A percentile compares a stretch with the other conserved stretches of the same genome.
phyloP scores from a whole-genome alignment of 495 filamentous ascomycete genomes.

The Clohesyomyces aquaticus region DNA sequence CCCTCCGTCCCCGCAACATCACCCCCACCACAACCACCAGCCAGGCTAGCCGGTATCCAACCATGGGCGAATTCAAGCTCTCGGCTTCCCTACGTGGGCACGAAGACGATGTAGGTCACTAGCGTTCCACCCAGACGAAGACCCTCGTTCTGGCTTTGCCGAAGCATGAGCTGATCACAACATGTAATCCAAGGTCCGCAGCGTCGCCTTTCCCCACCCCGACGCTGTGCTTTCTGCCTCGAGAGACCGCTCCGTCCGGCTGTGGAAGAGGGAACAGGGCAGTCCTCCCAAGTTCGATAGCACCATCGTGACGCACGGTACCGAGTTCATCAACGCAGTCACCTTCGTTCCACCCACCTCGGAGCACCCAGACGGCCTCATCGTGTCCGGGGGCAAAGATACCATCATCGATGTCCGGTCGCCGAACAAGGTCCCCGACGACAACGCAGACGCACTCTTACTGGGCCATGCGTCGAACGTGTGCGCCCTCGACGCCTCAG shows the following conservation, averaged over 20 bases:
- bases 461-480: conserved; percentile 86
- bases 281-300: conserved; percentile 74
- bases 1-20: conserved; percentile 4
- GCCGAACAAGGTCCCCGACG: conserved; percentile 63
- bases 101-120: conserved; percentile 50
- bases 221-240: conserved; percentile 81
- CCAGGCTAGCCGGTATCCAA: conserved; percentile 14
- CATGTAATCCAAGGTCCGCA: conserved; percentile 71
- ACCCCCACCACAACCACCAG: no score
- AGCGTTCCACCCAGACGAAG: background rate
- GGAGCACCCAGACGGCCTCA: conserved; percentile 74
- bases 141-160: background rate
- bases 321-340: conserved; percentile 82
- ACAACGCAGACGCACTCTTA: conserved; percentile 82
- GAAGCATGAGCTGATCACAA: conserved; percentile 15
- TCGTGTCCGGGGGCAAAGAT: conserved; percentile 86
- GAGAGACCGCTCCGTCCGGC: conserved; percentile 84
- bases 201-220: conserved; percentile 76
- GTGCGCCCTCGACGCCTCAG: conserved; percentile 78
- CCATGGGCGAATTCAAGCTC: conserved; percentile 50
- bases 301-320: conserved; percentile 72
- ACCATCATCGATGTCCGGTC: conserved; percentile 88
- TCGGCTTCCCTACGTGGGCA: conserved; percentile 50
- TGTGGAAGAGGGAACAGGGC: conserved; percentile 73
- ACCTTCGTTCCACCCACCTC: conserved; percentile 74